Base-by-base conservation (phyloP, 495 filamentous ascomycete species). In the Aspergillus homomorphus region DNA sequence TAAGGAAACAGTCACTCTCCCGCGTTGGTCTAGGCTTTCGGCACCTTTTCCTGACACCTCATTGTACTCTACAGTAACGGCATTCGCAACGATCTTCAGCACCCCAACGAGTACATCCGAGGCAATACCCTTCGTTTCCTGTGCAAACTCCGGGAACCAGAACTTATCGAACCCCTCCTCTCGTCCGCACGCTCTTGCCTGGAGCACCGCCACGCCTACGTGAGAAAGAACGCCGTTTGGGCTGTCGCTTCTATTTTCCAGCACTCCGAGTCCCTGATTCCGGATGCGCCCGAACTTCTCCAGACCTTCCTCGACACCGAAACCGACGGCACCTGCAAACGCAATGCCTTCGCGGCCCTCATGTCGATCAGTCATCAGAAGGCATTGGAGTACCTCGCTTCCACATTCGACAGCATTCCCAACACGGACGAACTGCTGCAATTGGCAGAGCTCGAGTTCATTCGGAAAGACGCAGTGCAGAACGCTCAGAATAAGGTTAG, bases 51-150 rank as follows among this genome's bases (percentile, higher is more conserved):
- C 61, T 74, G 57, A 76, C 67, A 54, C 26, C 58, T 42, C 10
- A 50, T 57, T 6, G n/a, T 42, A 43, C 33, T 26, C 18, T 50
- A 44, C 66, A 98, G 93, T 74, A 98, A 98, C 72, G 94, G 93
- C 61, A 99, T 99, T 66, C 86, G 92, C 67, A 96, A 97, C 69
- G 95, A 99, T 69, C 80, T 99, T 52, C 92, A 96, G 73, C 92
- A 97, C 63, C 85, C 95, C 50, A 99, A 99, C 78, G 95, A 99
- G 80, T 99, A 96, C 75, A 89, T 99, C 56, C 84, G 95, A 57
- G 95, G 93, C 59, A 96, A 96, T 68, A 99, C 95, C 10, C 81
- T 99, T 42, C 89, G 95, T 56, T 99, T 98, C 79, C 81, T 99
- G 33, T 92, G 86, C 84, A 99, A 99, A 78, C 85, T 99, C 54